Evolutionary conservation across 192 early-diverging fungal species (phyloP).

Genomic region (Entomortierella beljakovae): DNA sequence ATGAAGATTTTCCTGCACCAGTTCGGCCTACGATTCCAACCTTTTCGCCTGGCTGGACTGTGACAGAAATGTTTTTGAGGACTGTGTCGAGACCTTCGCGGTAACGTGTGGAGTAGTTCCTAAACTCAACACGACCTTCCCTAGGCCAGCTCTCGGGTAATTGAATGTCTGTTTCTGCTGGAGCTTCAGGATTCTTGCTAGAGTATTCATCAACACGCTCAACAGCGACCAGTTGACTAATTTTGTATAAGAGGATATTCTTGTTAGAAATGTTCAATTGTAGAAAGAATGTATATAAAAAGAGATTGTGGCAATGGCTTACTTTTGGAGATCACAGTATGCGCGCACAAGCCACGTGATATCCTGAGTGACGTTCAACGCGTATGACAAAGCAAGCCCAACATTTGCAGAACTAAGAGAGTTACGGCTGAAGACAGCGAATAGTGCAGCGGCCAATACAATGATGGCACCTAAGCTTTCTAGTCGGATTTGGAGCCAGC

Average conservation of each 20-base stretch:
- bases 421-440: conserved; percentile 74
- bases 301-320: neutral
- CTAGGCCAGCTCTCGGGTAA: conserved; percentile 79
- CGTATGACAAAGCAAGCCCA: conserved; percentile 75
- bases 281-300: neutral
- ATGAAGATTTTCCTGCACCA: conserved; percentile 62
- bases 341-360: conserved; percentile 89
- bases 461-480: conserved; percentile 85
- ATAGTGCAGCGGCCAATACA: conserved; percentile 81
- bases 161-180: conserved; percentile 69
- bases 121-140: conserved; percentile 79
- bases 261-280: neutral
- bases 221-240: conserved; percentile 84
- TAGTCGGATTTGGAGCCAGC: conserved; percentile 80
- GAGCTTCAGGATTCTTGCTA: conserved; percentile 83
- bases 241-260: neutral
- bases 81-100: conserved; percentile 83
- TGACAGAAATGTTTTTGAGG: conserved; percentile 74
- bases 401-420: conserved; percentile 74
- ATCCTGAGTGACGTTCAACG: conserved; percentile 80
- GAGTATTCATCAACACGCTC: conserved; percentile 89
- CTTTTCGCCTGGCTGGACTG: conserved; percentile 61
- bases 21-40: conserved; percentile 82
- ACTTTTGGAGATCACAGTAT: conserved; percentile 84
- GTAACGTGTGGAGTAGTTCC: conserved; percentile 84